These are phyloP conservation scores for Eutrema salsugineum DNA, from an alignment of 441 rosid species.

Conservation along the genomic window DNA sequence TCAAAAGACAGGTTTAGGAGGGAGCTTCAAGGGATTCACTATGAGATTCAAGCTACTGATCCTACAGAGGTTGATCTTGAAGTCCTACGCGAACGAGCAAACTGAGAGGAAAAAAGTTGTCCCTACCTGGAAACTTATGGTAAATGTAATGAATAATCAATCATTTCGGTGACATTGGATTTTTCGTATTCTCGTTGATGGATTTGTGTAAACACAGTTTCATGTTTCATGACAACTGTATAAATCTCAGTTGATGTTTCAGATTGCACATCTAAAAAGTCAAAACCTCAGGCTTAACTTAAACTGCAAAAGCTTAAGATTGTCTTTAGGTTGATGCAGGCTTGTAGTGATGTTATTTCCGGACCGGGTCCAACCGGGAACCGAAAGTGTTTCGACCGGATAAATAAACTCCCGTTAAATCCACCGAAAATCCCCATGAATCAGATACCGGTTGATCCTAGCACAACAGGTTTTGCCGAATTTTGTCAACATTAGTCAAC, in stretches of 20 bases:
- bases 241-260: neutral
- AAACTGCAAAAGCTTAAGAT: neutral
- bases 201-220: constrained; percentile 5
- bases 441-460: too few species aligned
- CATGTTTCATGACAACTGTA: constrained; percentile 13
- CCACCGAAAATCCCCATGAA: too few species aligned
- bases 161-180: constrained; percentile 4
- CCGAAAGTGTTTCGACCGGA: too few species aligned
- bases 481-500: neutral
- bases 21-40: constrained; percentile 64
- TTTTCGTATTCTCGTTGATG: neutral
- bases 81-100: constrained; percentile 56
- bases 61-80: constrained; percentile 69
- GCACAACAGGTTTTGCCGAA: too few species aligned
- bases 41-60: constrained; percentile 75
- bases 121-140: neutral
- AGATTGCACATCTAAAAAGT: neutral
- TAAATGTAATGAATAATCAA: constrained; percentile 28
- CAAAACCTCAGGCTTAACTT: neutral
- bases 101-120: constrained; percentile 17
- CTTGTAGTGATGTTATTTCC: too few species aligned
- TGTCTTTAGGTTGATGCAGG: neutral
- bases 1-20: constrained; percentile 54
- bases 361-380: too few species aligned
- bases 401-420: too few species aligned